Evolutionary conservation across 2,329 filamentous ascomycete species (phyloP).

Genomic region (Hyphodiscus sp.): DNA sequence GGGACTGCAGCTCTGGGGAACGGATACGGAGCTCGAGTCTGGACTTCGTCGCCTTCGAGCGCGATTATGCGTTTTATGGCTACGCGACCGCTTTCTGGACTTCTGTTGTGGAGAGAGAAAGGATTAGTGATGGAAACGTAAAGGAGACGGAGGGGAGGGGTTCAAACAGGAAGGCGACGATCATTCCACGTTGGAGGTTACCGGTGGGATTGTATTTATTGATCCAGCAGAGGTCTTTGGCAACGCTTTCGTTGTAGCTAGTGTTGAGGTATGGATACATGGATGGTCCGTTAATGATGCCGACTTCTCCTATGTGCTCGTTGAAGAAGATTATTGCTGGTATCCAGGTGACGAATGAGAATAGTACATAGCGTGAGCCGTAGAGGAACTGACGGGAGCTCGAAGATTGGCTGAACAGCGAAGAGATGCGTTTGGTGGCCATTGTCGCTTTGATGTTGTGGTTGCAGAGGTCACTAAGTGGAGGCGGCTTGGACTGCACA

Average conservation of each 20-base stretch:
- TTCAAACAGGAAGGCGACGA: constrained; percentile 62
- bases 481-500: neutral
- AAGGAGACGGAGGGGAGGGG: neutral
- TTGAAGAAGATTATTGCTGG: constrained; percentile 57
- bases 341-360: constrained; percentile 53
- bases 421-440: constrained; percentile 12
- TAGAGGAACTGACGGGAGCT: constrained; percentile 15
- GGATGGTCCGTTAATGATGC: constrained; percentile 53
- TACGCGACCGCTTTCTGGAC: constrained; percentile 62
- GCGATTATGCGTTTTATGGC: constrained; percentile 80
- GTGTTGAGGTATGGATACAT: constrained; percentile 76
- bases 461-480: neutral
- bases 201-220: constrained; percentile 53
- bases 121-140: neutral
- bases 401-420: constrained; percentile 10
- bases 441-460: neutral
- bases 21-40: constrained; percentile 56
- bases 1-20: constrained; percentile 58
- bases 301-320: constrained; percentile 51
- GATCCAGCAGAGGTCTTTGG: constrained; percentile 50
- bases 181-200: constrained; percentile 61
- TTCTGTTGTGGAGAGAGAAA: constrained; percentile 40
- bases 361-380: constrained; percentile 38
- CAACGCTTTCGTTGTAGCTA: constrained; percentile 50
- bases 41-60: constrained; percentile 71